Evolutionary conservation across 169 alveolate species (phyloP).

Genomic region (Plasmodium inui): DNA sequence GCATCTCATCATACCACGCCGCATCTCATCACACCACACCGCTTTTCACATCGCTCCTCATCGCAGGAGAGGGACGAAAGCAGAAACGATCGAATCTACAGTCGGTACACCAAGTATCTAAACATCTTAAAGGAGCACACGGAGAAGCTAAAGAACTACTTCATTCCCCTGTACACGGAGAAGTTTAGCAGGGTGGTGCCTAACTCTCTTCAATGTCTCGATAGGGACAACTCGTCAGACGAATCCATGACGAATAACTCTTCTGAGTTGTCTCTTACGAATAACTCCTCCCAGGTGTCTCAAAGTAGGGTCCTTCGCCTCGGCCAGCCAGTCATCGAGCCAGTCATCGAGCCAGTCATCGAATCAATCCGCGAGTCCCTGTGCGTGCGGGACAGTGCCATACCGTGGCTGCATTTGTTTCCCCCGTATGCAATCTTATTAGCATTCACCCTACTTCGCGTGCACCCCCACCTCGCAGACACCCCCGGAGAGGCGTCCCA

Average conservation of each 20-base stretch:
- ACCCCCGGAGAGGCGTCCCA: neutral
- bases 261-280: conserved; percentile 40
- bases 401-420: neutral
- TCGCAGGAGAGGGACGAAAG: conserved; percentile 46
- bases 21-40: neutral
- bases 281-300: conserved; percentile 39
- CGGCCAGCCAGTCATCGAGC: too few relatives aligned
- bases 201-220: conserved; percentile 7
- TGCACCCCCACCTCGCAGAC: neutral
- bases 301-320: conserved; percentile 8
- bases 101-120: conserved; percentile 32
- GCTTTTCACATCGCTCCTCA: neutral
- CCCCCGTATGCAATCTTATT: neutral
- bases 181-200: conserved; percentile 7
- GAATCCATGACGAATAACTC: conserved; percentile 54
- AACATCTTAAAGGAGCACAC: conserved; percentile 52
- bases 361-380: too few relatives aligned
- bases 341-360: too few relatives aligned
- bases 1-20: neutral
- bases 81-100: conserved; percentile 36
- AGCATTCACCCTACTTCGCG: neutral
- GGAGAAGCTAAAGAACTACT: conserved; percentile 52
- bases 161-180: conserved; percentile 54
- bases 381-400: neutral
- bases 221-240: conserved; percentile 27